Evolutionary conservation across 2,329 filamentous ascomycete species (phyloP), one percentile per base, ranked within the genome.

Genomic region (Lecanicillium sp.): DNA sequence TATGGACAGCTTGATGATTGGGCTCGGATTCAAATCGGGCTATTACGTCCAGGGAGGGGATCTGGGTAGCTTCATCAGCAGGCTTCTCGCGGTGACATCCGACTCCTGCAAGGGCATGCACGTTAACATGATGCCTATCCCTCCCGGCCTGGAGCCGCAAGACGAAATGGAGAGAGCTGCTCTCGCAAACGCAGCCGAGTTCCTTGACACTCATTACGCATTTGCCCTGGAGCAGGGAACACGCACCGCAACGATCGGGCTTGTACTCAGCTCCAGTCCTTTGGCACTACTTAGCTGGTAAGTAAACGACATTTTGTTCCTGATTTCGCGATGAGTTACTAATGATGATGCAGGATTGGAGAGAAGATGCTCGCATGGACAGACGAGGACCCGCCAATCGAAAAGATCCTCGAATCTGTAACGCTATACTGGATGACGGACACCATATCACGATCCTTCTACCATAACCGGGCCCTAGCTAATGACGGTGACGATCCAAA

Each of bases 31-130:
- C 39, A 66, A 63, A 0, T 51, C 53, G 1, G 72, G 72, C 2
- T 82, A 82, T 52, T 58, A 79, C 7, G 67, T 68, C 0, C 77
- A 81, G 57, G 79, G 79, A 9, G 79, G 79, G 3, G 79, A 83
- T 54, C 63, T 82, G 2, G 74, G 77, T 2, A 68, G 66, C 36
- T 60, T 66, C 21, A 49, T 79, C 4, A 61, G 68, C 0, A 60
- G 74, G 11, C 52, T 67, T 0, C 57, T 80, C 37, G 69, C 67
- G 4, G 63, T 60, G 0, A 60, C 58, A 1, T 68, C 70, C 39
- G 56, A 67, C 1, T 67, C 69, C 38, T 79, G 74, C 59, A 77
- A 73, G 59, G 75, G 68, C 26, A 59, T 63, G 29, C 63, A 67
- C 24, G 46, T 54, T 26, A 54, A 50, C 35, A 53, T 53, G 53